phyloP scores from a whole-genome alignment of 1,284 basidiomycete genomes.

The Puccinia triticina region DNA sequence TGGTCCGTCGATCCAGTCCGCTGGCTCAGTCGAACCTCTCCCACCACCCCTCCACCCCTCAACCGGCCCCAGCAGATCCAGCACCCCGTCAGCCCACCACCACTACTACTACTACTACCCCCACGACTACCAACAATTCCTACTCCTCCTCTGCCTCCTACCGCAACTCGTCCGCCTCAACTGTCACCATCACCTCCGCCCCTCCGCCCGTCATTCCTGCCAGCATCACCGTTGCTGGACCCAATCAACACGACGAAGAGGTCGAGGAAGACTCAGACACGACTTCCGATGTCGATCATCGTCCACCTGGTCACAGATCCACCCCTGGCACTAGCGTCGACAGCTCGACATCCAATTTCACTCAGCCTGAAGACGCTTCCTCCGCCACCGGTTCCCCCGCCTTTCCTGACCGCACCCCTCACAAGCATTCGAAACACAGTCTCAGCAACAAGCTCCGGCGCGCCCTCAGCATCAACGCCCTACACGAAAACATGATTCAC shows the following conservation, averaged over 20 bases:
- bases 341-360: slow-evolving; percentile 21
- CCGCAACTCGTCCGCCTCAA: slow-evolving; percentile 15
- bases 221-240: background rate
- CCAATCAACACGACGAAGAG: background rate
- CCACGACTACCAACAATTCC: background rate
- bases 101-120: background rate
- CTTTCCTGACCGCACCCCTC: background rate
- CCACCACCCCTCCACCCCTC: background rate
- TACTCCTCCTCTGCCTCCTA: slow-evolving; percentile 2
- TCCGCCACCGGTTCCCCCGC: background rate
- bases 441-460: slow-evolving; percentile 36
- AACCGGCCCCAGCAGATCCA: background rate
- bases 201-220: background rate
- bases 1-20: slow-evolving; percentile 46
- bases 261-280: slow-evolving; percentile 34
- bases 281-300: slow-evolving; percentile 33
- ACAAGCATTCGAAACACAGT: slow-evolving; percentile 16
- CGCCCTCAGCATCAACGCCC: slow-evolving; percentile 25
- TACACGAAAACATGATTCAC: slow-evolving; percentile 28
- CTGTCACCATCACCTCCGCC: slow-evolving; percentile 16
- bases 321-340: slow-evolving; percentile 46
- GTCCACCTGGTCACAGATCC: slow-evolving; percentile 30
- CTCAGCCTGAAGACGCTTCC: slow-evolving; percentile 10
- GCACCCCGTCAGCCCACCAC: too few species aligned
- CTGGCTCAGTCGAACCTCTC: slow-evolving; percentile 17